phyloP scores from a whole-genome alignment of 202 grass and related monocot species.

The Dendrocalamus latiflorus region DNA sequence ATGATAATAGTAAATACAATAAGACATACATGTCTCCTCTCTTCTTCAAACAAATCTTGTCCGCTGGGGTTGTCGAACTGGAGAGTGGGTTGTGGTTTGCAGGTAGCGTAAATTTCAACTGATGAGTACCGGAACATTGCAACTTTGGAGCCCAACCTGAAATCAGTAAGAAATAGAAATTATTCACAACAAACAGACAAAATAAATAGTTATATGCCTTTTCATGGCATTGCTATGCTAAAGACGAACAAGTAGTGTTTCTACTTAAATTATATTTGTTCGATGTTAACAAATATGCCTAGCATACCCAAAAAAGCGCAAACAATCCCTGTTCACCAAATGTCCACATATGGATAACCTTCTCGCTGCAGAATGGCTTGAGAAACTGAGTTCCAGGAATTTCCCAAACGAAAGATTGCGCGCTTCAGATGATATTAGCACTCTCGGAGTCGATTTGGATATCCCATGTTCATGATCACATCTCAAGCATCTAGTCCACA shows the following conservation, averaged over 20 bases:
- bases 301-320: constrained; percentile 97
- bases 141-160: constrained; percentile 91
- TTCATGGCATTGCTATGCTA: neutral
- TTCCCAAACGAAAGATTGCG: constrained; percentile 93
- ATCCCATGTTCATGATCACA: constrained; percentile 60
- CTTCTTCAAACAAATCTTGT: constrained; percentile 65
- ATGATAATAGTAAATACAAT: constrained; percentile 6
- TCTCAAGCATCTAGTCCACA: constrained; percentile 95
- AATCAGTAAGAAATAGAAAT: constrained; percentile 27
- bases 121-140: constrained; percentile 89
- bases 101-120: constrained; percentile 90
- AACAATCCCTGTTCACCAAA: constrained; percentile 84
- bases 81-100: constrained; percentile 76
- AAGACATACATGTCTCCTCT: constrained; percentile 60
- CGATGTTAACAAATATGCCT: neutral
- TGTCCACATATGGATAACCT: constrained; percentile 96
- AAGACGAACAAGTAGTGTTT: neutral
- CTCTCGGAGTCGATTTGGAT: constrained; percentile 68
- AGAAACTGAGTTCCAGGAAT: constrained; percentile 97
- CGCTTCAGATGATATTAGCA: constrained; percentile 76
- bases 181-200: constrained; percentile 9
- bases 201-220: neutral
- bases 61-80: constrained; percentile 65
- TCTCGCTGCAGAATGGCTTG: constrained; percentile 79
- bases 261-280: neutral